Base-by-base conservation (phyloP, 192 early-diverging fungal species). In the Coemansia sp. region DNA sequence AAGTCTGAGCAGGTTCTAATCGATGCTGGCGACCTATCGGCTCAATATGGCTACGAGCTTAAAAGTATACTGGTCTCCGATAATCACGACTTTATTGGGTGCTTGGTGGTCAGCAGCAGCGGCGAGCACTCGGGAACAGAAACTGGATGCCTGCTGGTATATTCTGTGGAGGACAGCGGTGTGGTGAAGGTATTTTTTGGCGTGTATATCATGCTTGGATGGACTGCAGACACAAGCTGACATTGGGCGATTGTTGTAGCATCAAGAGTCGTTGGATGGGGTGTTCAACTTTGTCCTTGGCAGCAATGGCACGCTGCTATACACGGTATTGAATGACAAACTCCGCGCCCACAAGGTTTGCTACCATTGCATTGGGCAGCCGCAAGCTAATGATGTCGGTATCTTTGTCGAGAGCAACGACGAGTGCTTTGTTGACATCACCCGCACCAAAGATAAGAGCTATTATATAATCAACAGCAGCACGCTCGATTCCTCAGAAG, bases 351-450 rank as follows among this genome's bases (percentile, higher is more conserved):
- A 75, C 53, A 80, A 79, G 53, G 76, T 86, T 30, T 14, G 62
- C 15, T 51, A 50, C 6, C 79, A 77, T 25, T 31, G 44, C 2
- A 50, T 66, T 17, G 75, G 59, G 0, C 45, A 21, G 11, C 50
- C 48, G 17, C 61, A 52, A 53, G 38, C 17, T 10, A 21, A 58
- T 2, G 58, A 61, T 11, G 20, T 31, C 20, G 58, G 82, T 5
- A 59, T 90, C 4, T 90, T 78, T 67, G 76, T 81, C 42, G 88
- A 90, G 46, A 46, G 54, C 5, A 76, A 87, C 27, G 73, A 81
- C 30, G 80, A 84, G 22, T 80, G 81, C 29, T 88, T 90, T 82
- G 79, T 90, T 9, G 88, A 90, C 68, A 83, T 90, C 30, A 83
- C 84, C 9, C 73, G 79, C 12, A 84, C 88, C 41, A 90, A 88